Evolutionary conservation across 768 basidiomycete species (phyloP).

Genomic region (Hygrophoropsis aurantiaca): DNA sequence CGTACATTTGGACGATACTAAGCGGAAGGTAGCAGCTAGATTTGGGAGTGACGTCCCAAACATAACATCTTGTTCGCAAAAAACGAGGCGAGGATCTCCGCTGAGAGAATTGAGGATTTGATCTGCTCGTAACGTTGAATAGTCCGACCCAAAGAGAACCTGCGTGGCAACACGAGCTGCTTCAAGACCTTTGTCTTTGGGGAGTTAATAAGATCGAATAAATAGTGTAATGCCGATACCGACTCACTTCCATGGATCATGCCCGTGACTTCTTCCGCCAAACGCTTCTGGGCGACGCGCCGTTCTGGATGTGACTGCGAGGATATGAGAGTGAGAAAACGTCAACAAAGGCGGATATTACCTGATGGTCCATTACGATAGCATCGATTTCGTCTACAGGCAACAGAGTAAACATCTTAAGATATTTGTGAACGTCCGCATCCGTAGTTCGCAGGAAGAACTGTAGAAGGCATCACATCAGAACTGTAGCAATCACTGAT

Average conservation of each 20-base stretch:
- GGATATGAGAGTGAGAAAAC: conserved; percentile 3
- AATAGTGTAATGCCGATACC: too few species aligned
- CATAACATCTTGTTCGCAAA: conserved; percentile 51
- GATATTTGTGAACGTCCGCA: conserved; percentile 73
- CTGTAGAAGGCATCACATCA: conserved; percentile 37
- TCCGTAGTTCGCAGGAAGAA: conserved; percentile 88
- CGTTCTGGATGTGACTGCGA: conserved; percentile 30
- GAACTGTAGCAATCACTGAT: not conserved
- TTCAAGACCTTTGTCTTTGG: conserved; percentile 36
- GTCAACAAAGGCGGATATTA: conserved; percentile 22
- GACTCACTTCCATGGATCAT: conserved; percentile 58
- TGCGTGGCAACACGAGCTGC: conserved; percentile 45
- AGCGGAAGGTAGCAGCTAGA: conserved; percentile 56
- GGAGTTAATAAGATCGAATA: too few species aligned
- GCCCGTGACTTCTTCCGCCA: conserved; percentile 60
- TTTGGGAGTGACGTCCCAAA: conserved; percentile 55
- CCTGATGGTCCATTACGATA: conserved; percentile 59
- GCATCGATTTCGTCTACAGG: conserved; percentile 54
- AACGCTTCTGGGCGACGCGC: conserved; percentile 47
- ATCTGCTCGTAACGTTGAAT: conserved; percentile 46
- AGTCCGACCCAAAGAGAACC: conserved; percentile 42
- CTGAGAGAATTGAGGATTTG: conserved; percentile 62
- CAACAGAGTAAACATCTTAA: conserved; percentile 83
- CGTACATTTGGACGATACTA: conserved; percentile 67
- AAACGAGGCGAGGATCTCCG: conserved; percentile 64